phyloP scores from a whole-genome alignment of 257 asterid genomes.

The Solanum etuberosum region DNA sequence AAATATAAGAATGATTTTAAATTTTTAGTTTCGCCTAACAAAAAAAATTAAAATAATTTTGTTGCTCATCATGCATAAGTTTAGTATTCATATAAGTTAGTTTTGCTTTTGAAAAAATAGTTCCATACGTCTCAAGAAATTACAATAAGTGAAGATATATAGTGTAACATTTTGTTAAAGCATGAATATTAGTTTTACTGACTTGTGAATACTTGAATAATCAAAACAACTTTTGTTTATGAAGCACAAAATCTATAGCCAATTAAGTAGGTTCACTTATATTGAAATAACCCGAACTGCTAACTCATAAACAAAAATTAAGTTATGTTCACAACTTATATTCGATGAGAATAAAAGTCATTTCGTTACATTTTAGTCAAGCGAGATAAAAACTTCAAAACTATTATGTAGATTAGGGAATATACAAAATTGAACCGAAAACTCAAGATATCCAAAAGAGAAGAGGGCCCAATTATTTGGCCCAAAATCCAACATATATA shows the following conservation, averaged over 20 bases:
- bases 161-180: not conserved
- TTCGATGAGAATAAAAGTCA: not conserved
- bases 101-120: too few relatives aligned
- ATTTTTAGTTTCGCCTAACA: not conserved
- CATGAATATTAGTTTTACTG: not conserved
- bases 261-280: not conserved
- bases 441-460: not conserved
- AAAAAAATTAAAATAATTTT: too few relatives aligned
- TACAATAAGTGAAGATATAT: too few relatives aligned
- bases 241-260: not conserved
- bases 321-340: not conserved
- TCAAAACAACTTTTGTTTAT: too few relatives aligned
- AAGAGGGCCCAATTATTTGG: not conserved
- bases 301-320: not conserved
- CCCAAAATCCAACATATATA: not conserved
- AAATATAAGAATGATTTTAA: too few relatives aligned
- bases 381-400: not conserved
- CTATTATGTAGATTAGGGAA: rapidly evolving
- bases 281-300: not conserved
- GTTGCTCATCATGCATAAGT: not conserved
- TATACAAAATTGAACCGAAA: rapidly evolving
- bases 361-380: not conserved
- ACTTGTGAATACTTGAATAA: not conserved
- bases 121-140: too few relatives aligned
- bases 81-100: too few relatives aligned